Conservation (phyloP, 805 yeast species). For the Candida ortonii region DNA sequence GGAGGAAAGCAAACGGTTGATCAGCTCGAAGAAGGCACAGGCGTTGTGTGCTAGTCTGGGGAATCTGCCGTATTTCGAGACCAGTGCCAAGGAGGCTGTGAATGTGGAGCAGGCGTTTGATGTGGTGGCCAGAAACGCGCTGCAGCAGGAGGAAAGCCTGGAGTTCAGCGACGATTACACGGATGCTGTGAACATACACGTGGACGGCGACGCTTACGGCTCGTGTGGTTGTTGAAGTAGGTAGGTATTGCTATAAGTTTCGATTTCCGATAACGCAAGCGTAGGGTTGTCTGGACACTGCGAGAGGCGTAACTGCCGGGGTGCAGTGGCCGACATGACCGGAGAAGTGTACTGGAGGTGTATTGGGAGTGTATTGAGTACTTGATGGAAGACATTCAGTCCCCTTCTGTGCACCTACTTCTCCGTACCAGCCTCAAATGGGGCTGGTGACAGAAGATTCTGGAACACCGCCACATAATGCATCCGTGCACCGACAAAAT, state of each 20-base stretch:
- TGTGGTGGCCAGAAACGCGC: constrained; percentile 90
- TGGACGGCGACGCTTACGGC: constrained; percentile 69
- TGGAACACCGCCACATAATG: too few species aligned
- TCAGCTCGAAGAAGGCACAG: constrained; percentile 52
- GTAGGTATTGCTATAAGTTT: constrained; percentile 1
- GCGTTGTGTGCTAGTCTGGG: constrained; percentile 42
- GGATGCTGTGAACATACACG: constrained; percentile 92
- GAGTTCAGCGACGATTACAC: constrained; percentile 92
- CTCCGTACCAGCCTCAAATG: too few species aligned
- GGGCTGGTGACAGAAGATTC: too few species aligned
- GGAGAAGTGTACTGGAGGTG: constrained; percentile 1
- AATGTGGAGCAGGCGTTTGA: constrained; percentile 96
- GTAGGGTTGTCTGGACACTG: neutral
- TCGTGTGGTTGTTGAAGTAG: constrained; percentile 66
- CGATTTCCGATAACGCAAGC: too few species aligned
- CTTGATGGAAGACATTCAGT: too few species aligned
- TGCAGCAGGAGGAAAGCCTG: constrained; percentile 90
- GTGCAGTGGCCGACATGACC: constrained; percentile 1
- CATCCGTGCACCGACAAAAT: too few species aligned
- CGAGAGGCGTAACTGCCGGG: neutral
- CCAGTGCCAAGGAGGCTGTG: constrained; percentile 96
- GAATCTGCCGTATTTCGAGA: constrained; percentile 89
- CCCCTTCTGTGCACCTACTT: too few species aligned
- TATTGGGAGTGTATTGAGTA: too few species aligned
- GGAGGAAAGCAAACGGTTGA: constrained; percentile 83